phyloP scores from a whole-genome alignment of 2,329 filamentous ascomycete genomes.

The Fusarium mangiferae region DNA sequence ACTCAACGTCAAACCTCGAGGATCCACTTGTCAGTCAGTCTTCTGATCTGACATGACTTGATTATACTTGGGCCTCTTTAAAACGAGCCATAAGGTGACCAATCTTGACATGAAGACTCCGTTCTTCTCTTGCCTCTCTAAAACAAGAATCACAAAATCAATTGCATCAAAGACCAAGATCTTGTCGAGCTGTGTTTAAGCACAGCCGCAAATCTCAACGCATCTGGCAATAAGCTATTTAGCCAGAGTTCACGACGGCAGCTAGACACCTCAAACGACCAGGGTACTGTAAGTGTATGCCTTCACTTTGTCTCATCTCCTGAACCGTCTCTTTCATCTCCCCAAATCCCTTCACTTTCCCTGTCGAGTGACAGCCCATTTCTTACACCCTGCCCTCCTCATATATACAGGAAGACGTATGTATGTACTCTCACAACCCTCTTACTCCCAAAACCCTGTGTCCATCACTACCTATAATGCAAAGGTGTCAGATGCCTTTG shows the following conservation, averaged over 20 bases:
- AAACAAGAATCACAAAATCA: slow-evolving; percentile 2
- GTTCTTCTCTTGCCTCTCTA: neutral
- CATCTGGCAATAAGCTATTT: slow-evolving; percentile 32
- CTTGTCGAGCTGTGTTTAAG: slow-evolving; percentile 13
- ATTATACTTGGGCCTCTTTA: slow-evolving; percentile 21
- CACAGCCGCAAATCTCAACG: slow-evolving; percentile 14
- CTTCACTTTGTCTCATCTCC: slow-evolving; percentile 10
- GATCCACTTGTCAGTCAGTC: slow-evolving; percentile 30
- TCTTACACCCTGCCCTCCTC: slow-evolving; percentile 15
- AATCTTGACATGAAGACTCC: slow-evolving; percentile 2
- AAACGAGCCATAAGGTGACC: slow-evolving; percentile 15
- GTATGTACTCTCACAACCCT: neutral
- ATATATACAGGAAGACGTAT: neutral
- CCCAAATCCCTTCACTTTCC: slow-evolving; percentile 7
- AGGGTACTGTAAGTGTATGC: slow-evolving; percentile 29
- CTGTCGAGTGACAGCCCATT: slow-evolving; percentile 8
- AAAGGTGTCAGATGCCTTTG: slow-evolving; percentile 33
- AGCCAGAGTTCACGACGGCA: slow-evolving; percentile 27
- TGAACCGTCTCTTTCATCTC: slow-evolving; percentile 3
- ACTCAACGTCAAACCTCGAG: slow-evolving; percentile 5
- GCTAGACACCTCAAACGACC: slow-evolving; percentile 25
- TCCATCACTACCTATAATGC: slow-evolving; percentile 21
- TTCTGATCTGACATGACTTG: slow-evolving; percentile 35
- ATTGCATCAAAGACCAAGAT: slow-evolving; percentile 18
- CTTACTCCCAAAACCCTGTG: slow-evolving; percentile 6